A percentile compares a stretch with the other conserved stretches of the same genome.
Conservation (phyloP, 2,329 filamentous ascomycete genomes). For the Paecilomyces sp. region DNA sequence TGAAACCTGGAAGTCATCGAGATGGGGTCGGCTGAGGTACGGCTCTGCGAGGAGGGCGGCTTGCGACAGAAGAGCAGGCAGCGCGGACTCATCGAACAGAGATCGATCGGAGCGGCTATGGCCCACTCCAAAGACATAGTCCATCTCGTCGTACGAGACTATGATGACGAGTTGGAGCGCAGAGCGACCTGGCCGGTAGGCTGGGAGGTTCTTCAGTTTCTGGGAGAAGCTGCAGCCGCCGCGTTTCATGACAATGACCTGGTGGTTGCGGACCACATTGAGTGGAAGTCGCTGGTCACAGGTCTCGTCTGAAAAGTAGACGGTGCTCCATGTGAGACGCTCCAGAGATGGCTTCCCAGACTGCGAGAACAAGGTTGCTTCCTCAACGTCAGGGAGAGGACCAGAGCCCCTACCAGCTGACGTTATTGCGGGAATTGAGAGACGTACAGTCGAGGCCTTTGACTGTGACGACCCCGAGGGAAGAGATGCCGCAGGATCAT, state of each 20-base stretch:
- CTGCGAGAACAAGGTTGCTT: conserved; percentile 37
- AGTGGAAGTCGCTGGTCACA: conserved; percentile 47
- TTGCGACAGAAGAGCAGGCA: conserved; percentile 6
- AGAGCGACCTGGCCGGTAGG: conserved; percentile 54
- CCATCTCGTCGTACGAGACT: conserved; percentile 55
- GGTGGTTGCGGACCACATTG: conserved; percentile 49
- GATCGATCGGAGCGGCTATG: conserved; percentile 11
- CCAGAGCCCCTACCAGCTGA: conserved; percentile 53
- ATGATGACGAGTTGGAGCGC: conserved; percentile 76
- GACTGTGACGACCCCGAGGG: conserved; percentile 20
- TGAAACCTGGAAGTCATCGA: conserved; percentile 68
- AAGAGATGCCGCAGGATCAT: conserved; percentile 25
- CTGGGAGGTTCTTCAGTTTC: conserved; percentile 80
- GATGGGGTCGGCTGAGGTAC: conserved; percentile 55
- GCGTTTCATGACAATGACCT: conserved; percentile 74
- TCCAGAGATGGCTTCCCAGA: conserved; percentile 33
- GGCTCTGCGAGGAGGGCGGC: conserved; percentile 29
- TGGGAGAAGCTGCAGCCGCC: conserved; percentile 78
- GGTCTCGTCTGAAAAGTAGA: conserved; percentile 69
- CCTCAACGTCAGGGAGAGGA: conserved; percentile 59
- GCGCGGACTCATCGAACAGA: conserved; percentile 28
- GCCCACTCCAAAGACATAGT: conserved; percentile 17
- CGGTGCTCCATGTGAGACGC: conserved; percentile 58
- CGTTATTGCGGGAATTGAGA: conserved; percentile 41
- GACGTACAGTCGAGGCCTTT: conserved; percentile 26